Evolutionary conservation across 2,329 filamentous ascomycete species (phyloP).

Genomic region (Alternaria brassicicola): DNA sequence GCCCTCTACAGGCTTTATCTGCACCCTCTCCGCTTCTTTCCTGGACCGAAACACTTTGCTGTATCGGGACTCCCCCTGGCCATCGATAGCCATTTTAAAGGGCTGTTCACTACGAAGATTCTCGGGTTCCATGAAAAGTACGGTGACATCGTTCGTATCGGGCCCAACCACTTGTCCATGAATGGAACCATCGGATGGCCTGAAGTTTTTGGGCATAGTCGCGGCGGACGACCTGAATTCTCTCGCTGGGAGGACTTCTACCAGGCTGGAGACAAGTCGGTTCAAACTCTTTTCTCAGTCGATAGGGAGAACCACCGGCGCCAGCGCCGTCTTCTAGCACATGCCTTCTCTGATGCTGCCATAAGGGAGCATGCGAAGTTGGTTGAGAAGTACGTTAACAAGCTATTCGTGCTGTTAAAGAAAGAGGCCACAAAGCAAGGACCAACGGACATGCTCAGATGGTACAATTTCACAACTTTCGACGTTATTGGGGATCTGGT

Average conservation of each 20-base stretch:
- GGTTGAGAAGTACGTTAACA: conserved; percentile 39
- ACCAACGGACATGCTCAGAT: conserved; percentile 19
- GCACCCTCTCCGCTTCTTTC: conserved; percentile 27
- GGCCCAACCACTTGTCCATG: conserved; percentile 10
- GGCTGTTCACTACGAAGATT: not conserved
- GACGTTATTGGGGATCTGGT: conserved; percentile 52
- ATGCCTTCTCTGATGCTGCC: conserved; percentile 47
- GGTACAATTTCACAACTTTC: conserved; percentile 49
- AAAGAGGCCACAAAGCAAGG: not conserved
- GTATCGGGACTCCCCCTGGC: conserved; percentile 5
- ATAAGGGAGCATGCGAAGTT: conserved; percentile 44
- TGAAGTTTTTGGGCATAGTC: conserved; percentile 44
- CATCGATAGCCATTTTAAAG: not conserved
- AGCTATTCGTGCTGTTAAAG: conserved; percentile 1
- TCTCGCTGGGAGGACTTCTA: not conserved
- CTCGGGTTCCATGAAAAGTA: conserved; percentile 8
- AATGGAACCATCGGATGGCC: conserved; percentile 40
- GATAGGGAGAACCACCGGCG: conserved; percentile 33
- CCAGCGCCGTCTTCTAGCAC: conserved; percentile 35
- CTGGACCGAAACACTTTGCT: conserved; percentile 33
- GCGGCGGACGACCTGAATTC: not conserved
- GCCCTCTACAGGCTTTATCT: conserved; percentile 25
- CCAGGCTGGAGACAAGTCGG: not conserved
- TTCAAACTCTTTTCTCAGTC: conserved; percentile 12
- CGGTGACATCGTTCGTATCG: conserved; percentile 17